These are phyloP conservation scores for Penicillium sp. DNA, from an alignment of 2,329 filamentous ascomycete genomes.

Conservation along the genomic window DNA sequence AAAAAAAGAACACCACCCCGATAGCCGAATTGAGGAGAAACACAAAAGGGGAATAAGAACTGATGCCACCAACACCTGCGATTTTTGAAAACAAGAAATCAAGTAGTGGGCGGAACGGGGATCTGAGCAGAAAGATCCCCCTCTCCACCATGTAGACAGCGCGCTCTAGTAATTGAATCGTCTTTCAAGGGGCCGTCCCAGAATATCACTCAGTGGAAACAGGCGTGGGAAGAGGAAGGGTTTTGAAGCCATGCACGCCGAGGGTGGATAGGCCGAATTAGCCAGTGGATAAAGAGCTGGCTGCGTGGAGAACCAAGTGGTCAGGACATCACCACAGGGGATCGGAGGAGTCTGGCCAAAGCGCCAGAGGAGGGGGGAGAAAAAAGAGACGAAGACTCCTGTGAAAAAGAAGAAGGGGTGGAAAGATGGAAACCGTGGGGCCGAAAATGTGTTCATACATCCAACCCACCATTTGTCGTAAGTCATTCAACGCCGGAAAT, in stretches of 20 bases:
- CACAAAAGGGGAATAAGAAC: conserved; percentile 21
- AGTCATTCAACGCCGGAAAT: conserved; percentile 29
- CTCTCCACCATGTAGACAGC: conserved; percentile 11
- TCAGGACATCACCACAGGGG: too few species aligned
- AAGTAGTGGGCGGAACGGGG: not conserved
- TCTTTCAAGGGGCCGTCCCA: conserved; percentile 17
- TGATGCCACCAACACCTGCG: conserved; percentile 17
- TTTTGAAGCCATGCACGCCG: conserved; percentile 13
- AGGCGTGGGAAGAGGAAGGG: conserved; percentile 1
- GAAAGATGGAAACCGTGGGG: conserved; percentile 11
- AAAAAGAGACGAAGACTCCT: conserved; percentile 5
- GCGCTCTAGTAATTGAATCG: conserved; percentile 14
- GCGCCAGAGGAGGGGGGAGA: conserved; percentile 1
- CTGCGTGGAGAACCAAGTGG: too few species aligned
- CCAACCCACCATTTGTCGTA: conserved; percentile 27
- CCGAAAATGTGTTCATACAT: conserved; percentile 28
- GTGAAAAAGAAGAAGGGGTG: conserved; percentile 11
- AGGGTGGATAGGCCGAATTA: conserved; percentile 14
- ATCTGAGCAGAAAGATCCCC: too few species aligned
- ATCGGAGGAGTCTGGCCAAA: not conserved
- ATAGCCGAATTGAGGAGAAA: not conserved
- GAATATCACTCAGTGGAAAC: conserved; percentile 2
- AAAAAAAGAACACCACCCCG: not conserved
- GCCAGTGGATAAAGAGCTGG: conserved; percentile 9
- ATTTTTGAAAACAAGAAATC: conserved; percentile 7